Percentiles rank a stretch among this genome's conserved stretches.
Conservation (phyloP, 108 stramenopile genomes). For the Nannochloropsis salina region DNA sequence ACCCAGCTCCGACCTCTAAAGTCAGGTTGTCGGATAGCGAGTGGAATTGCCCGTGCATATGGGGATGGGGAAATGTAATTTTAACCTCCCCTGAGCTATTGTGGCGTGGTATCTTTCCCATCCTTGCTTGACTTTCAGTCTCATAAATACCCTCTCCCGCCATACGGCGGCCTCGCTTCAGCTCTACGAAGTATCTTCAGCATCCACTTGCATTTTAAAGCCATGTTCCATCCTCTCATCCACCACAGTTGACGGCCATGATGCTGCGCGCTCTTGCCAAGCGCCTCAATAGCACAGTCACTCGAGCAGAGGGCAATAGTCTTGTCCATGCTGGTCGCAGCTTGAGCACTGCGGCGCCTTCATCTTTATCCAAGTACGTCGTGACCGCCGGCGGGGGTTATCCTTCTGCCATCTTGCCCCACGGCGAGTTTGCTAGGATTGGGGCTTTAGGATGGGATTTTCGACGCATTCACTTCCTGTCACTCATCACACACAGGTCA, state of each 20-base stretch:
- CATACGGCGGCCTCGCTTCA: too few species aligned
- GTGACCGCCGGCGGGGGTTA: background rate
- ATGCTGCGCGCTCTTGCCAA: slow-evolving; percentile 4
- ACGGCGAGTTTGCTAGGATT: too few species aligned
- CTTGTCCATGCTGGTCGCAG: background rate
- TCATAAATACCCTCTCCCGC: too few species aligned
- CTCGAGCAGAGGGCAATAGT: background rate
- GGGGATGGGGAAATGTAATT: too few species aligned
- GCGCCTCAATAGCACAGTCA: background rate
- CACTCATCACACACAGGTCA: slow-evolving; percentile 25
- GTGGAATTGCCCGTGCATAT: too few species aligned
- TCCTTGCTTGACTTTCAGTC: too few species aligned
- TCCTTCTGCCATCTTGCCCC: background rate
- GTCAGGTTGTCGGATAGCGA: too few species aligned
- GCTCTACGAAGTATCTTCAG: background rate
- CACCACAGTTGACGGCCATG: slow-evolving; percentile 2
- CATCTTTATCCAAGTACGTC: background rate
- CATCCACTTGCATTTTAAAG: background rate
- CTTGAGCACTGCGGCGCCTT: background rate
- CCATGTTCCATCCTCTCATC: background rate
- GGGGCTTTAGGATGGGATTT: too few species aligned
- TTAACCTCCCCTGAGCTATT: too few species aligned
- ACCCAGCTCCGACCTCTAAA: too few species aligned
- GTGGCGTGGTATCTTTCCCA: too few species aligned
- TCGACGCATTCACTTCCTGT: too few species aligned